Percentiles rank a stretch among this genome's conserved stretches.
phyloP scores from a whole-genome alignment of 78 protist genomes.

The Speleostelium caveatum region DNA sequence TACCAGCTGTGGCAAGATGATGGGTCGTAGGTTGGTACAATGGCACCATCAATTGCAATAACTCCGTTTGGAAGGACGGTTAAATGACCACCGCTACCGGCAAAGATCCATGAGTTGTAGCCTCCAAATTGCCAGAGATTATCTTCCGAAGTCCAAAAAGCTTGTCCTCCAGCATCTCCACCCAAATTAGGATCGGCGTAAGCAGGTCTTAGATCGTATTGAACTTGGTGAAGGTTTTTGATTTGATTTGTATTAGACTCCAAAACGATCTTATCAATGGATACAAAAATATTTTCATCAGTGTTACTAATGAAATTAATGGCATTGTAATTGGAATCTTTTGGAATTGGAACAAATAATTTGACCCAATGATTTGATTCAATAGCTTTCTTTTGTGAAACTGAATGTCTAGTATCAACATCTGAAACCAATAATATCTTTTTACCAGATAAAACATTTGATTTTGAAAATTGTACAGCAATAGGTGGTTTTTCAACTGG shows the following conservation, averaged over 20 bases:
- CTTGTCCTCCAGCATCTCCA: not conserved
- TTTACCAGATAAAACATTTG: not conserved
- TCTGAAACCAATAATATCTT: not conserved
- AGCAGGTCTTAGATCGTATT: slow-evolving; percentile 3
- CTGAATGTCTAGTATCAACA: not conserved
- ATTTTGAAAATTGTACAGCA: not conserved
- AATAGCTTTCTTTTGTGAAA: not conserved
- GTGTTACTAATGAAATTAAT: not conserved
- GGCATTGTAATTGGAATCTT: not conserved
- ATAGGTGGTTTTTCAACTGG: not conserved
- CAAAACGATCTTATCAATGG: not conserved
- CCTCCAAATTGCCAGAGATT: slow-evolving; percentile 32
- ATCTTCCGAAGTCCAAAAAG: not conserved
- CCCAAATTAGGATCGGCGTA: slow-evolving; percentile 2
- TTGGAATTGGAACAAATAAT: not conserved
- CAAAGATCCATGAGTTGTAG: slow-evolving; percentile 10
- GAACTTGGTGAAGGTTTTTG: not conserved
- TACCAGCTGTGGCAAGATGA: slow-evolving; percentile 6
- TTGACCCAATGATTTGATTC: not conserved
- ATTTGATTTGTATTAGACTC: no score
- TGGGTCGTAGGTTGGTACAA: slow-evolving; percentile 26
- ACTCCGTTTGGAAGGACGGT: slow-evolving; percentile 5
- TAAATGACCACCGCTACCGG: not conserved
- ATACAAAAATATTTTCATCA: not conserved
- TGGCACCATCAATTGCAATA: not conserved